A percentile compares a stretch with the other conserved stretches of the same genome.
Evolutionary conservation across 148 eudicot genomes (phyloP).

Genomic region (Amaranthus palmeri): DNA sequence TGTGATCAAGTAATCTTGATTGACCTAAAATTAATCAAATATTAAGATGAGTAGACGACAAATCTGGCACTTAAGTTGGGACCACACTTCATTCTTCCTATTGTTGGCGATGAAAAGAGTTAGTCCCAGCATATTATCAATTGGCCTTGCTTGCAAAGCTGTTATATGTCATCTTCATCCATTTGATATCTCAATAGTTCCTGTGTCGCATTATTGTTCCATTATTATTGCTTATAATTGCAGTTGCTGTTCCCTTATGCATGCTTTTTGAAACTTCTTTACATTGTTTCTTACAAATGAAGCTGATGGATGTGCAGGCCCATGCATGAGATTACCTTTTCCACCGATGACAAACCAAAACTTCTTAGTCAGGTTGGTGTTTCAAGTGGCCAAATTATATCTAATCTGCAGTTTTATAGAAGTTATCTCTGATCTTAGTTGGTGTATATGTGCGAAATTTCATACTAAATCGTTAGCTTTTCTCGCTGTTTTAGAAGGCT

Average conservation of each 20-base stretch:
- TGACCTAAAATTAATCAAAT: not conserved
- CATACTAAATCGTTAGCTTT: too few relatives aligned
- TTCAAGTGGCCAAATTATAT: not conserved
- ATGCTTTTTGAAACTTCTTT: not conserved
- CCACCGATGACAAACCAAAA: constrained; percentile 86
- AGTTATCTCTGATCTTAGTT: not conserved
- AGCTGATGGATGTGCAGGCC: constrained; percentile 48
- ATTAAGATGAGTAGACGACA: constrained; percentile 2
- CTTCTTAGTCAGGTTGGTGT: constrained; percentile 70
- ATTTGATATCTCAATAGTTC: not conserved
- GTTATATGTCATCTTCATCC: not conserved
- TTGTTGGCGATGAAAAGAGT: not conserved
- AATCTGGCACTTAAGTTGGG: constrained; percentile 1
- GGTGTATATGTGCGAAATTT: too few relatives aligned
- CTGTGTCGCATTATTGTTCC: not conserved
- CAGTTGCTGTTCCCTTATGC: not conserved
- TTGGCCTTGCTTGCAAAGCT: constrained; percentile 4
- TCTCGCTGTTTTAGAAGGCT: too few relatives aligned
- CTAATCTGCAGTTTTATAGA: not conserved
- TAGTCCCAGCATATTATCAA: not conserved
- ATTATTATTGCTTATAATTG: not conserved
- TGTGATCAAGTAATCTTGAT: not conserved
- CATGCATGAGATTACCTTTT: constrained; percentile 84
- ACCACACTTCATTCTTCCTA: not conserved
- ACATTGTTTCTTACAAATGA: constrained; percentile 14